Percentiles rank a stretch among this genome's conserved stretches.
Evolutionary conservation across 169 alveolate genomes (phyloP).

Genomic region (Perkinsus chesapeaki): DNA sequence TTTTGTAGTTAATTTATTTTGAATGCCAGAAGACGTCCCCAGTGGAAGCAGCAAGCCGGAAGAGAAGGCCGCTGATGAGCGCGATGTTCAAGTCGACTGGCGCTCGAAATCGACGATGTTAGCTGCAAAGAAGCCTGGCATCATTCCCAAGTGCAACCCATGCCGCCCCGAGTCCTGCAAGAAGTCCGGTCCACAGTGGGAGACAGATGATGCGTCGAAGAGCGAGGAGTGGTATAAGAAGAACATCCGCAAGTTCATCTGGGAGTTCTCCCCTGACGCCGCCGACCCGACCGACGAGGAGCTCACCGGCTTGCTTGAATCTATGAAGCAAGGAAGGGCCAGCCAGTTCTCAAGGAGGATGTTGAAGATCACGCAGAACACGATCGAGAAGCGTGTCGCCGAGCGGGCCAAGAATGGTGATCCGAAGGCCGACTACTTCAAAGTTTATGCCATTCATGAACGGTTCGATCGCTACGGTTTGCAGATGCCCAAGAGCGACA

Average conservation of each 20-base stretch:
- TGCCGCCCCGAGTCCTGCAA: background rate
- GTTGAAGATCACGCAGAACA: background rate
- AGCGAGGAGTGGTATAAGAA: background rate
- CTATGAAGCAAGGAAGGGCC: background rate
- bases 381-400: background rate
- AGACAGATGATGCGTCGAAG: background rate
- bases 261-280: background rate
- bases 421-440: slow-evolving; percentile 4
- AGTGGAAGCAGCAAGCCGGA: too few relatives aligned
- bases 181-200: background rate
- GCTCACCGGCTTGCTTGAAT: background rate
- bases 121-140: background rate
- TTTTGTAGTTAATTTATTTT: background rate
- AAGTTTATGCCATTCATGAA: background rate
- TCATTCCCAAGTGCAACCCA: background rate
- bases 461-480: background rate
- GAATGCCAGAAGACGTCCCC: background rate
- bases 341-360: background rate
- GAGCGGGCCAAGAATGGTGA: background rate
- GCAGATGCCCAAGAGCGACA: background rate
- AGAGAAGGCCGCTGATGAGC: background rate
- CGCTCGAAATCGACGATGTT: background rate
- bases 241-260: background rate
- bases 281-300: background rate
- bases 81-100: background rate